A percentile compares a stretch with the other conserved stretches of the same genome.
Conservation (phyloP, 106 monocot genomes). For the Platanthera zijinensis region DNA sequence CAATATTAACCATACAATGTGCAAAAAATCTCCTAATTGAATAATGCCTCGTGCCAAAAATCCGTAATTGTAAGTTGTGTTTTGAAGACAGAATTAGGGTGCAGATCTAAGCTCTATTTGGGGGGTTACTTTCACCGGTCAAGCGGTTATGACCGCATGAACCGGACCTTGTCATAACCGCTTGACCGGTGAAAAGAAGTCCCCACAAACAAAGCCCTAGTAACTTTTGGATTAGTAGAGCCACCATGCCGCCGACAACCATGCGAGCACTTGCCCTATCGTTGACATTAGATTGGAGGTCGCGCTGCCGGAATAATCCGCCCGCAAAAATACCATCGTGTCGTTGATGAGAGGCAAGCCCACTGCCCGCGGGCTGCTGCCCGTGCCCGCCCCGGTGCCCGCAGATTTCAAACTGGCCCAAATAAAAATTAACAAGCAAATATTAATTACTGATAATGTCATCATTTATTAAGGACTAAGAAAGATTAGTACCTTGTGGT, state of each 20-base stretch:
- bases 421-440: not conserved
- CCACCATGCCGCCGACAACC: not conserved
- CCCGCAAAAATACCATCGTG: conserved; percentile 19
- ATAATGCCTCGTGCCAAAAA: too few species aligned
- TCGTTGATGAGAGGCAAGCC: conserved; percentile 29
- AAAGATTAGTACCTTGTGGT: not conserved
- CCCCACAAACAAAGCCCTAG: too few species aligned
- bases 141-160: too few species aligned
- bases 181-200: too few species aligned
- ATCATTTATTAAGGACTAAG: not conserved
- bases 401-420: not conserved
- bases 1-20: too few species aligned
- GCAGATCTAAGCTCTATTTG: too few species aligned
- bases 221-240: not conserved
- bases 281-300: too few species aligned
- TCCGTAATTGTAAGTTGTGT: too few species aligned
- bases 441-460: not conserved
- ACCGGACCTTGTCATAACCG: too few species aligned
- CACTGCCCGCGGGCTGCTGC: conserved; percentile 11
- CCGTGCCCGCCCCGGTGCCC: not conserved
- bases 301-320: not conserved
- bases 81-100: too few species aligned
- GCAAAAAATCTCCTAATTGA: too few species aligned
- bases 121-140: too few species aligned
- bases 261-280: not conserved